Percentiles rank a stretch among this genome's conserved stretches.
These are phyloP conservation scores for Populus trichocarpa DNA, from an alignment of 441 rosid species.

Conservation along the genomic window DNA sequence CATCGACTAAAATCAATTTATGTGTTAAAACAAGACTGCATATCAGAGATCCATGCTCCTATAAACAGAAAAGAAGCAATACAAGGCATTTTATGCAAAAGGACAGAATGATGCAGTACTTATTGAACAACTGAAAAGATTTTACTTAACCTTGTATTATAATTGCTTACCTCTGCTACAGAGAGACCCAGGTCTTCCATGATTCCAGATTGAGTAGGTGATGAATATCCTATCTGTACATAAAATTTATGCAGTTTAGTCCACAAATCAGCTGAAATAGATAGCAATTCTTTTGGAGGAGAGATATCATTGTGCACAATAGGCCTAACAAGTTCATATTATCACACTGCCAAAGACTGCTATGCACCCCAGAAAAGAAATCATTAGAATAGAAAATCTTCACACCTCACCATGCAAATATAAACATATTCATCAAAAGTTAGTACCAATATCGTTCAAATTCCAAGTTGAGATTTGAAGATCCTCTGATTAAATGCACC, in stretches of 20 bases:
- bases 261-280: neutral
- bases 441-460: neutral
- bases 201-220: slow-evolving; percentile 70
- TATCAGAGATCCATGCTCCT: neutral
- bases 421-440: neutral
- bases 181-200: slow-evolving; percentile 57
- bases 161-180: slow-evolving; percentile 47
- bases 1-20: too few relatives aligned
- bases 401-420: neutral
- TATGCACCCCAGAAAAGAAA: neutral
- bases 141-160: neutral
- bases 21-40: neutral
- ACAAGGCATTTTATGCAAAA: neutral
- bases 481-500: neutral
- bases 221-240: slow-evolving; percentile 71
- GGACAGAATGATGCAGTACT: neutral
- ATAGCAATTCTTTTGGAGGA: too few relatives aligned
- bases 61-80: neutral
- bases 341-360: neutral
- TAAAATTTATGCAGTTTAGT: neutral
- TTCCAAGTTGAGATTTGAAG: neutral
- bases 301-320: neutral
- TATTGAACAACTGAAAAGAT: neutral
- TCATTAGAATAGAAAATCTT: neutral
- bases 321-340: neutral